Evolutionary conservation across 2,329 filamentous ascomycete species (phyloP).

Genomic region (Plenodomus biglobosus): DNA sequence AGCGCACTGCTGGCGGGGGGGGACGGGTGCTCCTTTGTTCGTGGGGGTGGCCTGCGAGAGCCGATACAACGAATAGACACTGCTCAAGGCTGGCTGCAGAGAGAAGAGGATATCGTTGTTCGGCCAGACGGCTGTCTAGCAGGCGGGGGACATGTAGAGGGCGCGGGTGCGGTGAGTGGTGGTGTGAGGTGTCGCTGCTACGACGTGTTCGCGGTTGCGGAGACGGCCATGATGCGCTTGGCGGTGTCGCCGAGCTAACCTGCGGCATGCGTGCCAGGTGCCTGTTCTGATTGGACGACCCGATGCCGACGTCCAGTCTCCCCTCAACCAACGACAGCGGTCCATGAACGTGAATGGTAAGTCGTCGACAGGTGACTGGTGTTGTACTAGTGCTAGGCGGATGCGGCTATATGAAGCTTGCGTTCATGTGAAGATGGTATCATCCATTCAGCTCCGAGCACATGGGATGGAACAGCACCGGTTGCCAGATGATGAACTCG

Average conservation of each 20-base stretch:
- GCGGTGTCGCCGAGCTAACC: slow-evolving; percentile 23
- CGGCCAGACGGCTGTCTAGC: slow-evolving; percentile 46
- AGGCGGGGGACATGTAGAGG: slow-evolving; percentile 36
- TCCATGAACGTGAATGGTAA: slow-evolving; percentile 26
- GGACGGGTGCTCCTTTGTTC: slow-evolving; percentile 32
- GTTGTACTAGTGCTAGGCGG: slow-evolving; percentile 22
- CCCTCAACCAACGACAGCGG: slow-evolving; percentile 35
- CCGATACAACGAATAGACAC: slow-evolving; percentile 43
- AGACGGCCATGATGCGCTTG: slow-evolving; percentile 23
- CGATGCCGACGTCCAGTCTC: slow-evolving; percentile 7
- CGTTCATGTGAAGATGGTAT: slow-evolving; percentile 8
- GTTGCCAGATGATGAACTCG: slow-evolving; percentile 26
- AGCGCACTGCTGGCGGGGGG: slow-evolving; percentile 26
- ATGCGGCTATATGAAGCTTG: slow-evolving; percentile 10
- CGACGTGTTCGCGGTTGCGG: slow-evolving; percentile 30
- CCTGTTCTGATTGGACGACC: slow-evolving; percentile 29
- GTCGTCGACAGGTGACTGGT: slow-evolving; percentile 29
- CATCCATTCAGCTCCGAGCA: slow-evolving; percentile 19
- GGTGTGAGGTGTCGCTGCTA: slow-evolving; percentile 28
- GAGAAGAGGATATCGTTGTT: slow-evolving; percentile 42
- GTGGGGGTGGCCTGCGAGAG: slow-evolving; percentile 38
- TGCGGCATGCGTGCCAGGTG: slow-evolving; percentile 28
- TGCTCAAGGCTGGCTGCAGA: slow-evolving; percentile 48
- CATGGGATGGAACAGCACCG: slow-evolving; percentile 17
- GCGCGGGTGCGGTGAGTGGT: slow-evolving; percentile 12